Percentiles rank a stretch among this genome's conserved stretches.
Evolutionary conservation across 768 basidiomycete species (phyloP).

Genomic region (Scleroderma bovista): DNA sequence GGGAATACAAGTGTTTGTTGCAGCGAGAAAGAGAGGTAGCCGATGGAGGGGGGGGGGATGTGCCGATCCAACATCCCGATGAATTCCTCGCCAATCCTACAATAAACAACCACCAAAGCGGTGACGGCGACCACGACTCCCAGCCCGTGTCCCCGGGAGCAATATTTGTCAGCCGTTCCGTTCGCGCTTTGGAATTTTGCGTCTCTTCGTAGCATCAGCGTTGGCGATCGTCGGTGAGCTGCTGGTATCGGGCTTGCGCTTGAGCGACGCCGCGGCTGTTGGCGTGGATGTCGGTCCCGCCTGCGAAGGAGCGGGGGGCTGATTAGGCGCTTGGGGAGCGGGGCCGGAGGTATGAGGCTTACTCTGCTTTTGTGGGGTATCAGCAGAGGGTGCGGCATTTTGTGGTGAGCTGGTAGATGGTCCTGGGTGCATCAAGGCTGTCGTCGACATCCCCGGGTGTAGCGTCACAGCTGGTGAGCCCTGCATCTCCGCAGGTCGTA

Average conservation of each 20-base stretch:
- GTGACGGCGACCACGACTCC: constrained; percentile 20
- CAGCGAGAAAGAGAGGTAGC: constrained; percentile 1
- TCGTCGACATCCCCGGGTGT: constrained; percentile 37
- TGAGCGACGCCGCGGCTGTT: constrained; percentile 43
- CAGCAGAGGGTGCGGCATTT: constrained; percentile 42
- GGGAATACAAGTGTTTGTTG: constrained; percentile 26
- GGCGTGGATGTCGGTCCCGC: constrained; percentile 44
- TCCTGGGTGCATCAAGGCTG: constrained; percentile 40
- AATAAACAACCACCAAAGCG: background rate
- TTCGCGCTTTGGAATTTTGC: constrained; percentile 50
- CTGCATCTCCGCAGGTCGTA: constrained; percentile 16
- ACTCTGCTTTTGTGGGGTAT: constrained; percentile 59
- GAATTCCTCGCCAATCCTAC: background rate
- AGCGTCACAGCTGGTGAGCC: constrained; percentile 38
- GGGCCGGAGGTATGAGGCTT: constrained; percentile 47
- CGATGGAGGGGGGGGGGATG: too few species aligned
- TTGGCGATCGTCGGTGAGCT: constrained; percentile 47
- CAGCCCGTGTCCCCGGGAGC: background rate
- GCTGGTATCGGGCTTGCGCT: constrained; percentile 47
- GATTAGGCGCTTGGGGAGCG: constrained; percentile 35
- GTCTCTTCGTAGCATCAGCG: constrained; percentile 46
- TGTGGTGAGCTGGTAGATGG: constrained; percentile 43
- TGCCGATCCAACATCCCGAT: too few species aligned
- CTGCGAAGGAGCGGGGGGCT: constrained; percentile 36
- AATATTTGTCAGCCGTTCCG: constrained; percentile 40